These are phyloP conservation scores for Fraxinus americana DNA, from an alignment of 257 asterid species.

Conservation along the genomic window DNA sequence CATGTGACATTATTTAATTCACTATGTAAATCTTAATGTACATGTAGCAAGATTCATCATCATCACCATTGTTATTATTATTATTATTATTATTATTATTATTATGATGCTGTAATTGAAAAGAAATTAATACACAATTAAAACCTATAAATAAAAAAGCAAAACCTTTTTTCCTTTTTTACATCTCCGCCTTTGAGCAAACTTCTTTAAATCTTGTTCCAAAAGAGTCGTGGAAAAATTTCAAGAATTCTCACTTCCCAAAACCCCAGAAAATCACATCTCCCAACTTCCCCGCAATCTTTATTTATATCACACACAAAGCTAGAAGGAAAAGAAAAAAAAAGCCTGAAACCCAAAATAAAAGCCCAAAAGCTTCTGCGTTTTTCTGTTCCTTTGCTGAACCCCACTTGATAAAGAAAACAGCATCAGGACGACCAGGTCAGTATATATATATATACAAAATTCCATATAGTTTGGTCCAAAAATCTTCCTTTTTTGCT, in stretches of 20 bases:
- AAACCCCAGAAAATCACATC: conserved; percentile 27
- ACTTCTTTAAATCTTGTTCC: conserved; percentile 17
- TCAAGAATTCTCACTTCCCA: conserved; percentile 38
- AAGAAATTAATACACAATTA: not conserved
- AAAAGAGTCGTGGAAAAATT: conserved; percentile 33
- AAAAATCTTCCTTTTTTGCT: conserved; percentile 9
- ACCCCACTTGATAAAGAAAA: conserved; percentile 47
- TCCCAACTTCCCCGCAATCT: conserved; percentile 13
- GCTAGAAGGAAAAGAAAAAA: not conserved
- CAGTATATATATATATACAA: conserved; percentile 19
- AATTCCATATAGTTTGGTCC: conserved; percentile 8
- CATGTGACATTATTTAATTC: too few relatives aligned
- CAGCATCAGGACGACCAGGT: conserved; percentile 33
- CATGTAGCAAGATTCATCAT: too few relatives aligned
- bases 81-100: not conserved
- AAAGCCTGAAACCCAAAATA: conserved; percentile 13
- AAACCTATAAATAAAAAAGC: conserved; percentile 1
- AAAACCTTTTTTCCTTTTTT: not conserved
- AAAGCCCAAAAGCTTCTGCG: conserved; percentile 29
- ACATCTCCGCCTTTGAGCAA: not conserved
- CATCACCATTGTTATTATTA: too few relatives aligned
- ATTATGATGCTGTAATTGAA: not conserved
- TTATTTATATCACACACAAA: not conserved
- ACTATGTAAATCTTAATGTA: too few relatives aligned
- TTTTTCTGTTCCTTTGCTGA: conserved; percentile 24